A percentile compares a stretch with the other conserved stretches of the same genome.
Conservation (phyloP, 805 yeast species). For the Wickerhamiella nectarea region DNA sequence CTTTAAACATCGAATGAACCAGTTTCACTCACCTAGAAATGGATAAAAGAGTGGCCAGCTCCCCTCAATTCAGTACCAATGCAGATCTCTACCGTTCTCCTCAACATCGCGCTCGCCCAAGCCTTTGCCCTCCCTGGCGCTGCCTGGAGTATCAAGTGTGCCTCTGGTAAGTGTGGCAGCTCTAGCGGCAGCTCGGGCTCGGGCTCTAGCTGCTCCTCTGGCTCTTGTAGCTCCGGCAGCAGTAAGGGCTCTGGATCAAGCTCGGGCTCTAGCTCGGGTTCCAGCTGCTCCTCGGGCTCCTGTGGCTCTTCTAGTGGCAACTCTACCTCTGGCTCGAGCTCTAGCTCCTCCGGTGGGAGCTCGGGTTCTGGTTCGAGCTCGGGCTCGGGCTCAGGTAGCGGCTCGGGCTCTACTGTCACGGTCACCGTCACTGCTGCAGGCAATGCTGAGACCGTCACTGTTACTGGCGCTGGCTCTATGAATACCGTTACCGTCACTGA, state of each 20-base stretch:
- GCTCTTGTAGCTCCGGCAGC: background rate
- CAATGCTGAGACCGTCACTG: background rate
- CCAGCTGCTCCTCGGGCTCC: background rate
- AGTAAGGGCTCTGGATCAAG: background rate
- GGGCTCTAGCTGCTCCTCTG: background rate
- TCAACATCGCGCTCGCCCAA: constrained; percentile 1
- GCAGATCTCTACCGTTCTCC: background rate
- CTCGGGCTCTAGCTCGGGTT: background rate
- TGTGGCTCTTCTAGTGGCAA: background rate
- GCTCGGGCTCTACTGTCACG: background rate
- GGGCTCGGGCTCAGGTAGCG: background rate
- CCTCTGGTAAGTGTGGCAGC: background rate
- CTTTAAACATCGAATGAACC: background rate
- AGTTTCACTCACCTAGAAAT: background rate
- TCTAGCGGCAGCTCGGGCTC: background rate
- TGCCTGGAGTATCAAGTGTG: background rate
- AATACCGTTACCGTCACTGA: background rate
- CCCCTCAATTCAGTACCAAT: constrained; percentile 1
- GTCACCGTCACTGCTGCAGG: constrained; percentile 1
- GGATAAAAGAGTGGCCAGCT: background rate
- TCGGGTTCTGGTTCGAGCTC: background rate
- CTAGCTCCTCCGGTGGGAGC: too few species aligned
- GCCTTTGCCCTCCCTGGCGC: background rate
- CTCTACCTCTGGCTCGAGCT: background rate
- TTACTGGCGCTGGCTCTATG: background rate